Evolutionary conservation across 129 eudicot species (phyloP), one percentile per base, ranked within the genome.

Genomic region (Oenanthe sinensis): DNA sequence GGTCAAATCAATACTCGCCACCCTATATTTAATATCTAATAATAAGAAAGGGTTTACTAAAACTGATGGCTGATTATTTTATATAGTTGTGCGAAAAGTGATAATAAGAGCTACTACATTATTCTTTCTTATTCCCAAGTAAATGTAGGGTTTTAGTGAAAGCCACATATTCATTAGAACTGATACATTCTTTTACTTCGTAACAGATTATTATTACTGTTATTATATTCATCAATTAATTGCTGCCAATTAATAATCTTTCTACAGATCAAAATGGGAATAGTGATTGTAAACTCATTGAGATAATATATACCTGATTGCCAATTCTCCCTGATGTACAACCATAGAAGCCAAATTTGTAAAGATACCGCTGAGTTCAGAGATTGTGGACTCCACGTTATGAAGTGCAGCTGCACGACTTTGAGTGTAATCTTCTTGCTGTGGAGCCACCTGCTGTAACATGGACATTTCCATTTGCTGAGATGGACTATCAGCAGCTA

Each of bases 331-430:
- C 78, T 92, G 97, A 30, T 89, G 90, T 17, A 90, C 92, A 79
- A 89, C 97, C 91, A 92, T 86, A 60, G 92, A 88, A 80, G 97
- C 97, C 78, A 92, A 83, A 83, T 92, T 90, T 15, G 92, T 92
- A 65, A 92, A 92, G 48, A 89, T 92, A 79, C 95, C 92, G 68
- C 97, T 79, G 33, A 92, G 87, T 82, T 92, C 97, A 13, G 92
- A 79, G 79, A 92, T 92, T 74, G 97, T 92, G 52, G 95, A 92
- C 79, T 92, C 97, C 26, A 92, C 97, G 78, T 89, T 92, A 76
- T 89, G 92, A 85, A 92, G 89, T 80, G 95, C 97, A 79, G 75
- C 83, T 16, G 91, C 87, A 11, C 95, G 88, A 74, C 83, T 79
- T 74, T 85, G 91, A 28, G 88, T 47, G 58, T 79, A 76, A 65